Evolutionary conservation across 2,329 filamentous ascomycete genomes (phyloP).

Genomic region (Tolypocladium paradoxum): DNA sequence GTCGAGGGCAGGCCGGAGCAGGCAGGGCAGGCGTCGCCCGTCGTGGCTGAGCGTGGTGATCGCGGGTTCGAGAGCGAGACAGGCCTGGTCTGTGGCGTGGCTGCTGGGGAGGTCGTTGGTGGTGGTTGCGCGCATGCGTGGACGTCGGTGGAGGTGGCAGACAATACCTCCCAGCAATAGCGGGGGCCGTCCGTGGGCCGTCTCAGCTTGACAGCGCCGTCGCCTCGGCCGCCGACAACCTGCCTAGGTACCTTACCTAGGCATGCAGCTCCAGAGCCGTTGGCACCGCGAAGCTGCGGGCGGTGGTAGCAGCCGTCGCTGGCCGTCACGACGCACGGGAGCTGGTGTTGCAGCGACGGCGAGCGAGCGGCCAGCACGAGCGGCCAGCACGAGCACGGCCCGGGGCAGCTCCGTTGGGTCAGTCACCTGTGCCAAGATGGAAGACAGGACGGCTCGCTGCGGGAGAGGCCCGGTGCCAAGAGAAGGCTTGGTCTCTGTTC

Average conservation of each 20-base stretch:
- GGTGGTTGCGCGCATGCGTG: background rate
- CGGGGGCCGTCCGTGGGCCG: background rate
- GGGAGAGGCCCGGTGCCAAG: slow-evolving; percentile 3
- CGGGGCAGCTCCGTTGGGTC: background rate
- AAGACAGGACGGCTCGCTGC: background rate
- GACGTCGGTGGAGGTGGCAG: background rate
- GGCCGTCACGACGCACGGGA: background rate
- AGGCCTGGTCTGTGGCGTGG: background rate
- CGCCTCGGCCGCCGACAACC: background rate
- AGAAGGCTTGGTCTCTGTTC: slow-evolving; percentile 3
- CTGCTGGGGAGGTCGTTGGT: background rate
- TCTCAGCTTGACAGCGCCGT: background rate
- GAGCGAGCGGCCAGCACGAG: background rate
- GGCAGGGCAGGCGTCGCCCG: background rate
- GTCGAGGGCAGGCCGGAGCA: background rate
- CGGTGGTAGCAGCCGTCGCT: background rate
- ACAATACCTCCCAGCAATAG: no score
- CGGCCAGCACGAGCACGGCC: no score
- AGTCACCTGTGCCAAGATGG: background rate
- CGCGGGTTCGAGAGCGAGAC: background rate
- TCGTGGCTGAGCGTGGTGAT: background rate
- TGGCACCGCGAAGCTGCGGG: background rate
- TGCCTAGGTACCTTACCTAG: no score
- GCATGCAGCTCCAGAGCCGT: background rate
- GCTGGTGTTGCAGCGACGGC: background rate